Evolutionary conservation across 768 basidiomycete species (phyloP).

Genomic region (Clitopilus hobsonii): DNA sequence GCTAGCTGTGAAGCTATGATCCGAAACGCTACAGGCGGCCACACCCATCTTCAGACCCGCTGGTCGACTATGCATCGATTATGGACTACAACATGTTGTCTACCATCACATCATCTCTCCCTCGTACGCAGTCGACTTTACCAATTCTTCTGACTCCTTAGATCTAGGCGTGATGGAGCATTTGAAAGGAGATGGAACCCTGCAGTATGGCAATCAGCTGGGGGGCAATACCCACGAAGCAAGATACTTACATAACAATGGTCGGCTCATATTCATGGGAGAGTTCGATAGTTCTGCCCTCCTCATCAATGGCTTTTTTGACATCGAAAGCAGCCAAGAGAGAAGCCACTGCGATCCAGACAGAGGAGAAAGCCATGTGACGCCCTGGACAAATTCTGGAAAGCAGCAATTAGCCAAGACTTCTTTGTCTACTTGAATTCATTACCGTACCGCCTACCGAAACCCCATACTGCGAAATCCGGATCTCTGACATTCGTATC

Average conservation of each 20-base stretch:
- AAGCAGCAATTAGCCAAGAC: neutral
- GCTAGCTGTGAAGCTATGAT: too few relatives aligned
- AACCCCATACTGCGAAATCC: conserved; percentile 23
- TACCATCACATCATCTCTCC: neutral
- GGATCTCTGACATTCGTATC: conserved; percentile 21
- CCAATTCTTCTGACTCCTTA: conserved; percentile 13
- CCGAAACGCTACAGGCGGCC: too few relatives aligned
- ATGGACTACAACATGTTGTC: too few relatives aligned
- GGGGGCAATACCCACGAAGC: neutral
- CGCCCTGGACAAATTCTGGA: conserved; percentile 29
- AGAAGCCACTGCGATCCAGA: conserved; percentile 25
- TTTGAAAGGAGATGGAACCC: conserved; percentile 20
- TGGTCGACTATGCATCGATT: too few relatives aligned
- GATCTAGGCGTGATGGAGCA: conserved; percentile 25
- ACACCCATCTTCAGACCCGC: too few relatives aligned
- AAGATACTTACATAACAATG: conserved; percentile 3
- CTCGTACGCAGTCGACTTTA: conserved; percentile 5
- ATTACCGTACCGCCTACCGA: conserved; percentile 22
- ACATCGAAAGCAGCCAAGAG: conserved; percentile 28
- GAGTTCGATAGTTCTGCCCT: conserved; percentile 13
- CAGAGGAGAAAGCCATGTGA: conserved; percentile 23
- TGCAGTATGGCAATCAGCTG: neutral
- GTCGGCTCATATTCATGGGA: conserved; percentile 4
- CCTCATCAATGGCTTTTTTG: conserved; percentile 12
- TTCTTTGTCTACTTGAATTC: neutral